These are phyloP conservation scores for Aureobasidium sp. DNA, from an alignment of 2,329 filamentous ascomycete species.

Conservation along the genomic window DNA sequence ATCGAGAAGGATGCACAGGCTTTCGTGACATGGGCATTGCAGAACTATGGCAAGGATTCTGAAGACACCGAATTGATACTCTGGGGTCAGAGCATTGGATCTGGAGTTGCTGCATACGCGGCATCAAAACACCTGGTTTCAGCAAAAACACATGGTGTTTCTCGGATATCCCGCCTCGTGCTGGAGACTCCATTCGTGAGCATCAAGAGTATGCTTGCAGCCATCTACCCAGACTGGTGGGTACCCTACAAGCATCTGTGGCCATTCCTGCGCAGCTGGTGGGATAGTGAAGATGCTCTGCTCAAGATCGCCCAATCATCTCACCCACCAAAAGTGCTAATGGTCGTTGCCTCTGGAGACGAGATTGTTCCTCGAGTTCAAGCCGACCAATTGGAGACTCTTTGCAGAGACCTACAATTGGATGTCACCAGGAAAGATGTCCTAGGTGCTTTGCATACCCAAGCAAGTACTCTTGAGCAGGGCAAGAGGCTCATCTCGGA, in stretches of 20 bases:
- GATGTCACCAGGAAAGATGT: conserved; percentile 35
- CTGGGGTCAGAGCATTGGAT: conserved; percentile 74
- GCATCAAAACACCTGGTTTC: conserved; percentile 40
- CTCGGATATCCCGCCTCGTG: conserved; percentile 45
- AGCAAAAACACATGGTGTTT: background rate
- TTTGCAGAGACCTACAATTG: conserved; percentile 32
- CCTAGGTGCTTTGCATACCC: conserved; percentile 43
- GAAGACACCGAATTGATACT: conserved; percentile 47
- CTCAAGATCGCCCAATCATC: conserved; percentile 29
- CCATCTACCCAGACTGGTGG: conserved; percentile 72
- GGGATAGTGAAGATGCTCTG: conserved; percentile 42
- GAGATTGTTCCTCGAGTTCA: conserved; percentile 54
- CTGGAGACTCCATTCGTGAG: conserved; percentile 72
- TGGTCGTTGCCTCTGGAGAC: conserved; percentile 52
- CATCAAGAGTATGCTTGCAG: conserved; percentile 61
- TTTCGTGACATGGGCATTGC: conserved; percentile 54
- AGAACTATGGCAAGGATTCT: conserved; percentile 30
- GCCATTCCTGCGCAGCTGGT: conserved; percentile 61
- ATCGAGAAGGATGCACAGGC: conserved; percentile 63
- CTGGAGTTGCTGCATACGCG: conserved; percentile 61
- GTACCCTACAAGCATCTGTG: conserved; percentile 68
- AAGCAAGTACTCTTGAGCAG: conserved; percentile 38
- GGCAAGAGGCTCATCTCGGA: conserved; percentile 36
- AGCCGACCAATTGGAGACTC: conserved; percentile 44
- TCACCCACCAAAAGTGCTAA: conserved; percentile 33